Base-by-base conservation (phyloP, 208 protist species). In the Acanthamoeba triangularis region DNA sequence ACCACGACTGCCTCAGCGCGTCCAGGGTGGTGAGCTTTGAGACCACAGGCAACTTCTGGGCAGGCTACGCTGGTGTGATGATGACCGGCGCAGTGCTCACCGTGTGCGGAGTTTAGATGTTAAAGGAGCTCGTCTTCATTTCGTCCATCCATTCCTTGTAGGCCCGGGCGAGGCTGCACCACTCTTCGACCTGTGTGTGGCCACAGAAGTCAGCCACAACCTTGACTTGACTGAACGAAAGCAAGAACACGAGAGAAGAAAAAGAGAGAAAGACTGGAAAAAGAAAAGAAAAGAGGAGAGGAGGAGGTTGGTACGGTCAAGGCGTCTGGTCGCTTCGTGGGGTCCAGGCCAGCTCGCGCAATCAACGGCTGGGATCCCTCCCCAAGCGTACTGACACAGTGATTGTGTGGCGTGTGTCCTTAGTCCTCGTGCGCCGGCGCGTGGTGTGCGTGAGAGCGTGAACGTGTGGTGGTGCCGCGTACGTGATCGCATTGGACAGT, bases 401-500 rank as follows among this genome's bases (percentile, higher is more conserved):
- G 1, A 78, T 41, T 8, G 8, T n/a, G 4, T 82, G 63, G 63
- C n/a, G 23, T 7, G 6, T 7, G 14, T 10, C 63, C 63, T 7
- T 69, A 30, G 8, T 69, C 14, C 14, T 69, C 16, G 63, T 30
- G 5, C 7, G n/a, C 8, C 14, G 6, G 25, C 8, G 63, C 63
- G 63, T 30, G 63, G n/a, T n/a, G n/a, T n/a, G n/a, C n/a, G n/a
- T n/a, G n/a, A n/a, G n/a, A n/a, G n/a, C n/a, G n/a, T n/a, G n/a
- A n/a, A n/a, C n/a, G n/a, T n/a, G n/a, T n/a, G 52, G 16, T 44
- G 41, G 52, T 56, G 52, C 52, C 52, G 52, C 52, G 54, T n/a
- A 91, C 84, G 16, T 63, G 28, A 91, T 74, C 3, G 84, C 84
- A 69, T 91, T 91, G 28, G 84, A 74, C n/a, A 91, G 84, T n/a